Base-by-base conservation (phyloP, 257 asterid genomes). In the Solanum appendiculatum region DNA sequence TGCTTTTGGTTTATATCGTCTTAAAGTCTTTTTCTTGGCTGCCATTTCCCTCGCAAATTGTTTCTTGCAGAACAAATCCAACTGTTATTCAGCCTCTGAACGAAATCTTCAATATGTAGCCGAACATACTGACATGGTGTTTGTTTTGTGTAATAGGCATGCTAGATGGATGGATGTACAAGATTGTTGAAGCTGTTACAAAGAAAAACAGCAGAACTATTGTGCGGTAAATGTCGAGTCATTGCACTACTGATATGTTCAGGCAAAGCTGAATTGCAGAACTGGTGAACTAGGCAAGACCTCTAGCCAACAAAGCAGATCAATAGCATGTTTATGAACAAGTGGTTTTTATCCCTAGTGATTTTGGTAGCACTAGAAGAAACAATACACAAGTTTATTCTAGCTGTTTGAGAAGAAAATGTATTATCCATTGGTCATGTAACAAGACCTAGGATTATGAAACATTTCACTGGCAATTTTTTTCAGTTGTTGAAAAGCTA, bases 81-180 rank as follows among this genome's bases (percentile, higher is more conserved):
- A n/a, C 58, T 15, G 63, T 78, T 78, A 42, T 2, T 77, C 58
- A 75, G 60, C 60, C n/a, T 42, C 83, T 7, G 37, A 40, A 14
- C 25, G 84, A 44, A 44, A 25, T 44, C 39, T 42, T 78, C 63
- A 42, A 7, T 29, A 77, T 77, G 36, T 77, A n/a, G 58, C 14
- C 63, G 18, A 42, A 25, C 60, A 42, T 29, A 42, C 60, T 42
- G 63, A 78, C 39, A 44, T 42, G 15, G 27, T 44, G 37, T 20
- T 37, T 88, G 5, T 48, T 72, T 68, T 64, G 39, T 75, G 63
- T 77, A 83, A 80, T 95, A 97, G 99, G 99, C 77, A 93, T 97
- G 99, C 94, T 97, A 78, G 99, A 95, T 90, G 93, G 93, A 94
- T 97, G 99, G 99, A 95, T 95, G 98, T 92, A 87, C 92, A 92